Conservation (phyloP, 1,284 basidiomycete species). For the Hypsizygus ulmarius region DNA sequence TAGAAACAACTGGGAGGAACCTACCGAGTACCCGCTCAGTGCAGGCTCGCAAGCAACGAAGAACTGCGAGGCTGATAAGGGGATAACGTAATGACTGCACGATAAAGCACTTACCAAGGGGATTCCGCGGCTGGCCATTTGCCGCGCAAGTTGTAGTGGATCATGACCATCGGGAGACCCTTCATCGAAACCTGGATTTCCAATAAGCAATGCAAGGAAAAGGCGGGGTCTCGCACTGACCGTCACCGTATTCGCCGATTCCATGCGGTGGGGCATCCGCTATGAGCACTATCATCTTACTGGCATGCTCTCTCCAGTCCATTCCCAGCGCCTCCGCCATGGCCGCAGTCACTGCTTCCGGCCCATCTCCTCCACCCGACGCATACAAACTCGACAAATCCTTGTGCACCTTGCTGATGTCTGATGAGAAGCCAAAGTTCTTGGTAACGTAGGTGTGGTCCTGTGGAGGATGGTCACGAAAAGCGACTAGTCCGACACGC, state of each 20-base stretch:
- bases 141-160: slow-evolving; percentile 82
- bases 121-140: slow-evolving; percentile 90
- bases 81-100: slow-evolving; percentile 5
- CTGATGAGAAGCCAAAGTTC: slow-evolving; percentile 92
- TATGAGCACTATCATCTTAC: slow-evolving; percentile 94
- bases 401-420: slow-evolving; percentile 84
- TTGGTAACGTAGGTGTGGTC: slow-evolving; percentile 92
- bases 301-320: slow-evolving; percentile 89
- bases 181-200: slow-evolving; percentile 73
- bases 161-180: slow-evolving; percentile 93
- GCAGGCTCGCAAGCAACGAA: slow-evolving; percentile 99
- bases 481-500: slow-evolving; percentile 87
- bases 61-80: slow-evolving; percentile 53
- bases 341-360: slow-evolving; percentile 96
- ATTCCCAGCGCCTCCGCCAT: slow-evolving; percentile 84
- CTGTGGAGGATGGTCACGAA: slow-evolving; percentile 93
- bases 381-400: slow-evolving; percentile 87
- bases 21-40: slow-evolving; percentile 86
- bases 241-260: slow-evolving; percentile 90
- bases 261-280: slow-evolving; percentile 98
- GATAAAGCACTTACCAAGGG: slow-evolving; percentile 66
- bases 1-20: slow-evolving; percentile 26
- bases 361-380: slow-evolving; percentile 95
- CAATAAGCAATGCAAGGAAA: slow-evolving; percentile 5
- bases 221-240: slow-evolving; percentile 39